Conservation (phyloP, 2,329 filamentous ascomycete species). For the Arachnomyces sp. region DNA sequence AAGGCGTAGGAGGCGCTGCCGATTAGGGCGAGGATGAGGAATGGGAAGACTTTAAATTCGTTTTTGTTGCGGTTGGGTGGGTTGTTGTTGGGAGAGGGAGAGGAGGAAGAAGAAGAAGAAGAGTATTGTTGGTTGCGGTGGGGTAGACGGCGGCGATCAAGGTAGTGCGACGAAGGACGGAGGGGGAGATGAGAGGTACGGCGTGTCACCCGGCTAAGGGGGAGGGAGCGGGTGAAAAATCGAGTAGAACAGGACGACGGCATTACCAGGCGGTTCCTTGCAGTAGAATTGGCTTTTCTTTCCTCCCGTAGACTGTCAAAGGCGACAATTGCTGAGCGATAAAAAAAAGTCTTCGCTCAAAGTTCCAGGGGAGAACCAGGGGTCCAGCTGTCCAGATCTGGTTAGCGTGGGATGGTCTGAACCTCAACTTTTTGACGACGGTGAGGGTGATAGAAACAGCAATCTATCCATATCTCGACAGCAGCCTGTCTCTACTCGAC, state of each 20-base stretch:
- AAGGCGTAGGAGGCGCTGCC: constrained; percentile 44
- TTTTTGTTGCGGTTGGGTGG: constrained; percentile 14
- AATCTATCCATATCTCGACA: too few relatives aligned
- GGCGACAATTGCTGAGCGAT: too few relatives aligned
- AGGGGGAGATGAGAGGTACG: constrained; percentile 5
- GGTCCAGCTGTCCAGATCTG: neutral
- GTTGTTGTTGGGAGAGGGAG: constrained; percentile 21
- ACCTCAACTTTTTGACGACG: constrained; percentile 1
- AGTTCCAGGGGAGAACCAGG: too few relatives aligned
- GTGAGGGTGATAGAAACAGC: too few relatives aligned
- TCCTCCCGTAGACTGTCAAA: too few relatives aligned
- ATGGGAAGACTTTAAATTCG: constrained; percentile 35
- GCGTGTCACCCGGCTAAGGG: constrained; percentile 6
- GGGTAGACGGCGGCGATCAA: neutral
- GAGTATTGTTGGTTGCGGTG: constrained; percentile 4
- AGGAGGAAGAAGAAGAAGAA: constrained; percentile 11
- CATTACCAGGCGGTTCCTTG: too few relatives aligned
- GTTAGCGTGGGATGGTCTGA: neutral
- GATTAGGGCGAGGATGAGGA: constrained; percentile 37
- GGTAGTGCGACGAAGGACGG: constrained; percentile 6
- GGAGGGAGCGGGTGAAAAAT: constrained; percentile 3
- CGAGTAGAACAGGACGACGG: neutral
- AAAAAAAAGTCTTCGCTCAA: too few relatives aligned
- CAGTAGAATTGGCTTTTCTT: too few relatives aligned
- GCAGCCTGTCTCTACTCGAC: too few relatives aligned